phyloP scores from a whole-genome alignment of 495 filamentous ascomycete species.

The Podospora pseudopauciseta region DNA sequence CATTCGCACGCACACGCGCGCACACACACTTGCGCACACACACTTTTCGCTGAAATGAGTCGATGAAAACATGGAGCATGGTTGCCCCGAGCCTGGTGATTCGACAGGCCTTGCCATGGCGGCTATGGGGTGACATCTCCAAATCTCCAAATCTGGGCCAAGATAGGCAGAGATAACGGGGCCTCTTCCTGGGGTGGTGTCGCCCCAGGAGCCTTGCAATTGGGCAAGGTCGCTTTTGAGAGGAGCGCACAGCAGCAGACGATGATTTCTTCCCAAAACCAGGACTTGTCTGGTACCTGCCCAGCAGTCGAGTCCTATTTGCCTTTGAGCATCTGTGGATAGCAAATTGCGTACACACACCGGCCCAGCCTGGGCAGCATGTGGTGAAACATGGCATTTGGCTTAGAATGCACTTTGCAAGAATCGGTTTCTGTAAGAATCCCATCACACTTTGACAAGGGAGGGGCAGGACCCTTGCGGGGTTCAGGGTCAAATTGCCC shows the following conservation, averaged over 20 bases:
- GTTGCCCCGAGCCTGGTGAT: not conserved
- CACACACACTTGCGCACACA: not conserved
- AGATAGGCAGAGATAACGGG: not conserved
- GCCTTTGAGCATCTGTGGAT: not conserved
- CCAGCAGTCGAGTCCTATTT: not conserved
- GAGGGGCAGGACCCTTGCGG: not conserved
- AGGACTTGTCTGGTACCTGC: not conserved
- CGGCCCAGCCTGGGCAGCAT: conserved; percentile 7
- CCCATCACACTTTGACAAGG: conserved; percentile 16
- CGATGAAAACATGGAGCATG: no score
- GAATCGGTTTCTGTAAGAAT: conserved; percentile 15
- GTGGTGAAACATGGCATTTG: conserved; percentile 28
- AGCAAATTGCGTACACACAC: not conserved
- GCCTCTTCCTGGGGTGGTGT: not conserved
- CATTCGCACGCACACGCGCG: no score
- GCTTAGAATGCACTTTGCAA: conserved; percentile 12
- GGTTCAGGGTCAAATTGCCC: not conserved
- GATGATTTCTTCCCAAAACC: not conserved
- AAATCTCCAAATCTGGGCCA: conserved; percentile 2
- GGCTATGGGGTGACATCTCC: not conserved
- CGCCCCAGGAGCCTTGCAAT: not conserved
- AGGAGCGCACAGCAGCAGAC: not conserved
- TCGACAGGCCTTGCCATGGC: conserved; percentile 5
- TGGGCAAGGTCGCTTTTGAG: not conserved
- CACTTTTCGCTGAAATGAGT: not conserved